Conservation (phyloP, 2,329 filamentous ascomycete genomes). For the Tolypocladium endophyticum region DNA sequence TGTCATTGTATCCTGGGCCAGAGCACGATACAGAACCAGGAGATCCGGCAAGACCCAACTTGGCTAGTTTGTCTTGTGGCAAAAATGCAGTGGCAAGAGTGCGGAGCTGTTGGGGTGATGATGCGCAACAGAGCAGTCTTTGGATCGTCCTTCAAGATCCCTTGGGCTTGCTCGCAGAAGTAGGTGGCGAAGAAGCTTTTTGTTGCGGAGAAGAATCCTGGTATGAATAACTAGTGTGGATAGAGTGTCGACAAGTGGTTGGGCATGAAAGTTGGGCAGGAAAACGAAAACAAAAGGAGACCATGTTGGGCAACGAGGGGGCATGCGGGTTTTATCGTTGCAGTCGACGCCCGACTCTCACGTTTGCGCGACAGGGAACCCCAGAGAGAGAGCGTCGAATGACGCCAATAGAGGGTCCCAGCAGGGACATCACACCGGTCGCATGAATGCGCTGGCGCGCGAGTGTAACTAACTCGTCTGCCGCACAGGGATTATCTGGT, state of each 20-base stretch:
- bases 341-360: slow-evolving; percentile 15
- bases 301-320: slow-evolving; percentile 31
- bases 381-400: slow-evolving; percentile 11
- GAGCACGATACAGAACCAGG: slow-evolving; percentile 15
- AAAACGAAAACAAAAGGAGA: slow-evolving; percentile 18
- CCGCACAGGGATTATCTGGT: slow-evolving; percentile 19
- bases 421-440: slow-evolving; percentile 32
- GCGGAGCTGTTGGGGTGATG: slow-evolving; percentile 14
- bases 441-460: slow-evolving; percentile 36
- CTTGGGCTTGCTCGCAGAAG: slow-evolving; percentile 8
- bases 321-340: slow-evolving; percentile 39
- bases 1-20: slow-evolving; percentile 35
- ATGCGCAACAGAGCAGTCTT: slow-evolving; percentile 18
- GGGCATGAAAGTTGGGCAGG: slow-evolving; percentile 30
- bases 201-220: neutral
- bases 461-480: slow-evolving; percentile 25
- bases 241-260: slow-evolving; percentile 17
- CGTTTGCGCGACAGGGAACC: slow-evolving; percentile 7
- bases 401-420: slow-evolving; percentile 4
- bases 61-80: slow-evolving; percentile 11
- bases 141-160: slow-evolving; percentile 6
- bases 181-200: slow-evolving; percentile 9
- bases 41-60: slow-evolving; percentile 17
- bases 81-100: slow-evolving; percentile 11
- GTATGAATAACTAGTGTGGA: slow-evolving; percentile 7